Conservation (phyloP, 208 protist species). For the Naegleria fowleri region DNA sequence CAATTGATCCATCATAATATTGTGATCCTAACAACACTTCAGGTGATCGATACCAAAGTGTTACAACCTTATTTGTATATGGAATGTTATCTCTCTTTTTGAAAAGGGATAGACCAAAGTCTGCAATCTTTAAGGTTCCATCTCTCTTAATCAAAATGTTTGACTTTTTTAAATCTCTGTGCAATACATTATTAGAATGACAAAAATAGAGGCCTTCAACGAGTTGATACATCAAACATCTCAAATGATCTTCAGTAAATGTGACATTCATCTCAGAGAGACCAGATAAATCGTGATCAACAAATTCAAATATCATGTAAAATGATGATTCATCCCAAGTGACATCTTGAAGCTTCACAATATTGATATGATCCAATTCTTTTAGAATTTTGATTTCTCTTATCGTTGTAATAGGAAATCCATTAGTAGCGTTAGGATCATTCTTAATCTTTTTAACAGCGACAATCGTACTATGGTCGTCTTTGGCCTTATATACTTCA, state of each 20-base stretch:
- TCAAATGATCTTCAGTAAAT: constrained; percentile 36
- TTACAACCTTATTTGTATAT: constrained; percentile 36
- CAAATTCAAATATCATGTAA: constrained; percentile 54
- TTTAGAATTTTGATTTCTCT: constrained; percentile 42
- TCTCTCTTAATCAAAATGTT: constrained; percentile 41
- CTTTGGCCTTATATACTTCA: background rate
- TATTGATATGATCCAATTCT: constrained; percentile 43
- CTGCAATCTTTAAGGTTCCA: constrained; percentile 36
- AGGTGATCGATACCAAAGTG: constrained; percentile 36
- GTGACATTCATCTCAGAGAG: constrained; percentile 28
- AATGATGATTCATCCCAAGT: constrained; percentile 39
- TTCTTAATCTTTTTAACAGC: constrained; percentile 42
- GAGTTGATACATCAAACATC: constrained; percentile 36
- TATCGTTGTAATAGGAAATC: constrained; percentile 40
- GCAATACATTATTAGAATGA: constrained; percentile 35
- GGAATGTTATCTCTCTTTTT: background rate
- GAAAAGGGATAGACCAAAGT: background rate
- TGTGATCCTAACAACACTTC: constrained; percentile 27
- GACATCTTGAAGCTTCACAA: constrained; percentile 50
- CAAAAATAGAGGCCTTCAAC: constrained; percentile 28
- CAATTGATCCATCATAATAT: constrained; percentile 39
- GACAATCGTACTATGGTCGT: background rate
- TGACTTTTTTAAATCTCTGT: constrained; percentile 44
- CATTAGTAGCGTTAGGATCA: constrained; percentile 33
- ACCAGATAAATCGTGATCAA: constrained; percentile 35